Evolutionary conservation across 371 early-diverging fungal genomes (phyloP).

Genomic region (Mortierella sp.): DNA sequence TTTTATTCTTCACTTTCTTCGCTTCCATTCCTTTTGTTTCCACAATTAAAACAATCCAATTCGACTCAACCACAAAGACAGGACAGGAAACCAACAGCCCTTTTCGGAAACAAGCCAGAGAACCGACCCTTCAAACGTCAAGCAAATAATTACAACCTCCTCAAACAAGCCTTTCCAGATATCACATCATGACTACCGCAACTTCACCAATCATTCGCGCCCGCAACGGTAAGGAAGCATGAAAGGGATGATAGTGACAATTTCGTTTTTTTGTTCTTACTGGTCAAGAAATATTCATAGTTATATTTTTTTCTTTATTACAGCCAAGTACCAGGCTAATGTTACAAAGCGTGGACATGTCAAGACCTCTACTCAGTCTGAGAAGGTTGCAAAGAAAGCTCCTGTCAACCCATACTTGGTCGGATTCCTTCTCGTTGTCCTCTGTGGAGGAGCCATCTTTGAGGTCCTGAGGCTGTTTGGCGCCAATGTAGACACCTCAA

Average conservation of each 20-base stretch:
- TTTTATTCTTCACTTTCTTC: background rate
- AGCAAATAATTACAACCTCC: too few relatives aligned
- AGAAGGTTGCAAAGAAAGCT: background rate
- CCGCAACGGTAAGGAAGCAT: constrained; percentile 29
- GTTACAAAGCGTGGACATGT: background rate
- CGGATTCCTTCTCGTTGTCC: constrained; percentile 27
- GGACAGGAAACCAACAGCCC: background rate
- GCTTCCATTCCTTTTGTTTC: background rate
- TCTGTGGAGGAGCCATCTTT: constrained; percentile 30
- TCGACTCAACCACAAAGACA: background rate
- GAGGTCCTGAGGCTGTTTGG: constrained; percentile 34
- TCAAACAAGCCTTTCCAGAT: background rate
- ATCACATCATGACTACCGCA: constrained; percentile 11
- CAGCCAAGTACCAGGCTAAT: background rate
- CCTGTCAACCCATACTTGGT: constrained; percentile 18
- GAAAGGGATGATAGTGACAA: background rate
- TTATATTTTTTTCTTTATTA: background rate
- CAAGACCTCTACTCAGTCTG: background rate
- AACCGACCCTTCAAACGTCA: too few relatives aligned
- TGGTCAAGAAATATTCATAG: too few relatives aligned
- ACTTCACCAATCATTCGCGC: constrained; percentile 38
- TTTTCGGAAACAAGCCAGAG: too few relatives aligned
- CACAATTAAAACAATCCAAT: constrained; percentile 1
- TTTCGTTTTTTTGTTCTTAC: background rate
- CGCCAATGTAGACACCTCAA: too few relatives aligned